Evolutionary conservation across 2,329 filamentous ascomycete genomes (phyloP), one percentile per base, ranked within the genome.

Genomic region (Alternaria arbusti): DNA sequence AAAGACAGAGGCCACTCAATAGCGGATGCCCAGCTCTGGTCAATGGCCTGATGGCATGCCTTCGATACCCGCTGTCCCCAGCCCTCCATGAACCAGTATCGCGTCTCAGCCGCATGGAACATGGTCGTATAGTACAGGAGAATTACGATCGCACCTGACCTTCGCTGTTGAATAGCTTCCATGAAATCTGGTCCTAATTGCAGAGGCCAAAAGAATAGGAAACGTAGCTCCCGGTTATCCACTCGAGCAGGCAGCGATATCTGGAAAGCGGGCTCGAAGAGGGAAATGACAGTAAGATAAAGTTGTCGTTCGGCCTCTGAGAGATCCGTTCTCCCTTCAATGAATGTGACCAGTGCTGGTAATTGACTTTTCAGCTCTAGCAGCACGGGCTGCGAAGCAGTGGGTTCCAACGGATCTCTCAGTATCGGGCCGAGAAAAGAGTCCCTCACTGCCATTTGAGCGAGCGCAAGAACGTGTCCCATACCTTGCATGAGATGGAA

Each of bases 61-160:
- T 65, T 63, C 54, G 77, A 71, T 5, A 78, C 57, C 20, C 72
- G 66, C 40, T 74, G 62, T 17, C 71, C 76, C 76, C 79, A 78
- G 1, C 75, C 77, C 3, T 74, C 59, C 61, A 80, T 71, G 82
- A 80, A 81, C 81, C 73, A 83, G 72, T 77, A 80, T 12, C 67
- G 61, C 69, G 69, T 61, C 58, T 81, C 79, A 6, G 79, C 68
- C 6, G 68, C 69, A 22, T 74, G 71, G 3, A 82, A 65, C 8
- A 80, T 65, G 12, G 79, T 71, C 13, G 77, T 74, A 60, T 81
- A 83, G 56, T 81, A 73, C 47, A 80, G 78, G 13, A 83, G 59
- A 22, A 83, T 61, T 3, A 79, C 73, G 20, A 83, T 64, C 3
- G 80, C 78, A 2, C 73, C 75, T 8, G 79, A 71, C 15, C 79